Conservation (phyloP, 768 basidiomycete genomes). For the Suillus placidus region DNA sequence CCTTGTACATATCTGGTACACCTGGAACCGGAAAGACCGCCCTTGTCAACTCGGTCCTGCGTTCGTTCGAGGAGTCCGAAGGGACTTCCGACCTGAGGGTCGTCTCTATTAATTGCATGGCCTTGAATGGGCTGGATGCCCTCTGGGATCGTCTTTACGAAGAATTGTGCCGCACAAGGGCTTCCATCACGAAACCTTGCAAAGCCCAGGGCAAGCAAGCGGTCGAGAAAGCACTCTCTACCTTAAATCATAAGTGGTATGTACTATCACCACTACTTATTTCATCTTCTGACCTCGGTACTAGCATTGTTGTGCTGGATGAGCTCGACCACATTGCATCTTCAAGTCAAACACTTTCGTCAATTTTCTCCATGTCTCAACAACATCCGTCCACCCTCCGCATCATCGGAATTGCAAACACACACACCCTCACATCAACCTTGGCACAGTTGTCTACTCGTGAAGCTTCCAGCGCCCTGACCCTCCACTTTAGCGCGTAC, state of each 20-base stretch:
- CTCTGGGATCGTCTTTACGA: conserved; percentile 73
- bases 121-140: conserved; percentile 62
- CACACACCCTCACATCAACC: conserved; percentile 76
- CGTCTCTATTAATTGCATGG: conserved; percentile 79
- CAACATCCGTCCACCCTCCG: conserved; percentile 56
- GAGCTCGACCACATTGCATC: conserved; percentile 84
- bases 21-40: conserved; percentile 95
- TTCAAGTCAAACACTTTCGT: conserved; percentile 55
- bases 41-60: conserved; percentile 68
- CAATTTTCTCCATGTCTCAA: conserved; percentile 71
- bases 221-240: conserved; percentile 47
- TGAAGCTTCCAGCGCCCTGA: conserved; percentile 48
- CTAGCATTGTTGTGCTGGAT: conserved; percentile 78
- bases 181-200: conserved; percentile 39
- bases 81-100: conserved; percentile 46
- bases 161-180: conserved; percentile 45
- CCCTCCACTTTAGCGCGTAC: conserved; percentile 83
- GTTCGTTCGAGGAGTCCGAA: conserved; percentile 37
- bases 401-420: conserved; percentile 86
- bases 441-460: conserved; percentile 38
- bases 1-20: conserved; percentile 88
- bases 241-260: conserved; percentile 58
- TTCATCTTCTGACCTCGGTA: conserved; percentile 23
- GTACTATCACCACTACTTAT: background rate
- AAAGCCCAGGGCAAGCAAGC: conserved; percentile 51